phyloP scores from a whole-genome alignment of 2,329 filamentous ascomycete genomes.

The Malbranchea zuffiana region DNA sequence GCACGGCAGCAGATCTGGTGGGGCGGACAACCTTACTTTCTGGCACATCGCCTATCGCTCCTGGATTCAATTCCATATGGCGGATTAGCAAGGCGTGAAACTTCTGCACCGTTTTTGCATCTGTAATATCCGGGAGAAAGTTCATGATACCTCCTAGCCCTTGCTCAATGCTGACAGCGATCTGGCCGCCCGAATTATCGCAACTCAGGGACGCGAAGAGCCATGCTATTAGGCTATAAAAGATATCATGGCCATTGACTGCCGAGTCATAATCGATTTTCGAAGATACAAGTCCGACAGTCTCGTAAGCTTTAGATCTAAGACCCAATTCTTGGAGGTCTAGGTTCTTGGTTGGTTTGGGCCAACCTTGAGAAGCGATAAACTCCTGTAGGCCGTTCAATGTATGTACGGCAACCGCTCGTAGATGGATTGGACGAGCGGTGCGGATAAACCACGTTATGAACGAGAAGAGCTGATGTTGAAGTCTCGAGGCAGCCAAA shows the following conservation, averaged over 20 bases:
- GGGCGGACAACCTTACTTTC: slow-evolving; percentile 50
- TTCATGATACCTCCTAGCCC: slow-evolving; percentile 69
- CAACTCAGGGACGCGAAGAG: slow-evolving; percentile 73
- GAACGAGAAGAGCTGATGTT: slow-evolving; percentile 73
- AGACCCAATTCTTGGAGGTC: slow-evolving; percentile 53
- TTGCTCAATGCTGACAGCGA: slow-evolving; percentile 80
- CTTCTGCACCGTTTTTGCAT: slow-evolving; percentile 29
- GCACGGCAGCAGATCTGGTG: slow-evolving; percentile 68
- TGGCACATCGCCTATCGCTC: slow-evolving; percentile 29
- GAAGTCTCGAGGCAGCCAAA: slow-evolving; percentile 66
- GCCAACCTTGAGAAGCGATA: slow-evolving; percentile 75
- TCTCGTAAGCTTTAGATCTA: slow-evolving; percentile 76
- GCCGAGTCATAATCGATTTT: slow-evolving; percentile 31
- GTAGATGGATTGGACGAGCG: slow-evolving; percentile 48
- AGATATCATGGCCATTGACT: slow-evolving; percentile 26
- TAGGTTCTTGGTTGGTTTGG: slow-evolving; percentile 48
- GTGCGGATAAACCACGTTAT: slow-evolving; percentile 77
- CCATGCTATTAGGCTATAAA: slow-evolving; percentile 55
- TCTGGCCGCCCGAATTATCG: slow-evolving; percentile 60
- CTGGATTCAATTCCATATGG: slow-evolving; percentile 49
- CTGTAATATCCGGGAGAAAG: slow-evolving; percentile 41
- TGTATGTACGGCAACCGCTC: slow-evolving; percentile 53
- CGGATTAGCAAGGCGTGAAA: slow-evolving; percentile 52
- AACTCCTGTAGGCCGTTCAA: slow-evolving; percentile 61
- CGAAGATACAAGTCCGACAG: slow-evolving; percentile 65